phyloP scores from a whole-genome alignment of 768 basidiomycete species.

The Wakefieldia striispora region DNA sequence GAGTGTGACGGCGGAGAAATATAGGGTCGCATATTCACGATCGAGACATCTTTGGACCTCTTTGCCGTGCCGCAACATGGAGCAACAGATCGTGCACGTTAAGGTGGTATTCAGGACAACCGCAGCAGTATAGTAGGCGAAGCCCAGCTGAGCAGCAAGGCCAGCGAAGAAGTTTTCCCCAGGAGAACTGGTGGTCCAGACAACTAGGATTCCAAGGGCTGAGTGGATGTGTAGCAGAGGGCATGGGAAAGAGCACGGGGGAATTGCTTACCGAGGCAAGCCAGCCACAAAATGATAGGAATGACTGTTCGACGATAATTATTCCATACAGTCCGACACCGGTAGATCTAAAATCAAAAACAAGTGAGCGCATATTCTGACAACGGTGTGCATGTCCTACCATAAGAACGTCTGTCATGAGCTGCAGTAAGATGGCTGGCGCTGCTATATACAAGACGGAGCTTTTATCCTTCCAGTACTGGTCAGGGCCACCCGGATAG shows the following conservation, averaged over 20 bases:
- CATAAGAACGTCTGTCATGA: constrained; percentile 27
- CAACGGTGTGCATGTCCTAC: constrained; percentile 28
- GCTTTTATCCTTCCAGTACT: constrained; percentile 24
- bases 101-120: constrained; percentile 6
- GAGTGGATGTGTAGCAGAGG: neutral
- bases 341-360: constrained; percentile 33
- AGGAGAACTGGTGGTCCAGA: neutral
- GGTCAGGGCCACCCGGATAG: constrained; percentile 33
- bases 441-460: constrained; percentile 18
- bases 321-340: constrained; percentile 34
- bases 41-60: neutral
- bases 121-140: constrained; percentile 2
- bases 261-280: constrained; percentile 9
- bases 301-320: constrained; percentile 1
- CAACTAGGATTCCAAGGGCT: neutral
- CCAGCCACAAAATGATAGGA: constrained; percentile 13
- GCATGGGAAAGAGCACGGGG: neutral
- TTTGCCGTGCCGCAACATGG: neutral
- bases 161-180: neutral
- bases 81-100: constrained; percentile 11
- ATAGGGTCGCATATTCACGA: neutral
- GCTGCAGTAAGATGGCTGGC: constrained; percentile 26
- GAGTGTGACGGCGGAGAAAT: constrained; percentile 1
- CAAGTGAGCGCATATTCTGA: neutral
- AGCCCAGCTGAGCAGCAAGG: neutral